phyloP scores from a whole-genome alignment of 176 grass and related monocot genomes.

The Neostapfia colusana region DNA sequence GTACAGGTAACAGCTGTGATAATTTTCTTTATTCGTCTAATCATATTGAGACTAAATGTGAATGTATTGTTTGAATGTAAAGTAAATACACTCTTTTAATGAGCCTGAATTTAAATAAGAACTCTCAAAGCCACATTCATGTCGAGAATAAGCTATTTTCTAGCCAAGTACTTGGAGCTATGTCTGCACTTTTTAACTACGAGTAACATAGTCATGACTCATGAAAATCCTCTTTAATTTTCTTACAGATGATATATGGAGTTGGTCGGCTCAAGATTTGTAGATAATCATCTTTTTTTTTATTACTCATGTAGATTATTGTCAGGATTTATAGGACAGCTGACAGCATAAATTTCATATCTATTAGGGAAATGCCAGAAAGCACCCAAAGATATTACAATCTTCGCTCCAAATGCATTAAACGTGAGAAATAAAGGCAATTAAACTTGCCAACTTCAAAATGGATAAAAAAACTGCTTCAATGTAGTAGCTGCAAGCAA shows the following conservation, averaged over 20 bases:
- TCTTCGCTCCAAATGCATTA: not conserved
- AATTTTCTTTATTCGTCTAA: not conserved
- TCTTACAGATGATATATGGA: not conserved
- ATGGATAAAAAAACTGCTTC: not conserved
- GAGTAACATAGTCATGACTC: conserved; percentile 5
- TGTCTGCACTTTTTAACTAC: not conserved
- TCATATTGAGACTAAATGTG: not conserved
- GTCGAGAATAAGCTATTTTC: not conserved
- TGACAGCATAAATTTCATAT: not conserved
- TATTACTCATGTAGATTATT: not conserved
- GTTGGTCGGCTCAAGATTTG: not conserved
- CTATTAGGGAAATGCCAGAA: not conserved
- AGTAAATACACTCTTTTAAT: not conserved
- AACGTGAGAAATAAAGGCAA: not conserved
- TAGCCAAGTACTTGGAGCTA: not conserved
- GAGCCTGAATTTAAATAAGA: not conserved
- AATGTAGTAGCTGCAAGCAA: conserved; percentile 10
- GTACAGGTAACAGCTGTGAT: not conserved
- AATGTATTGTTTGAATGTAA: not conserved
- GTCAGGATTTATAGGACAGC: not conserved
- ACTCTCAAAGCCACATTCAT: conserved; percentile 3
- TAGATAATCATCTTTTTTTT: not conserved
- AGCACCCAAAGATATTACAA: not conserved
- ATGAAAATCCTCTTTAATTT: not conserved
- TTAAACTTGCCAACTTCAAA: not conserved